These are phyloP conservation scores for Aspergillus phoenicis DNA, from an alignment of 2,329 filamentous ascomycete species.

Conservation along the genomic window DNA sequence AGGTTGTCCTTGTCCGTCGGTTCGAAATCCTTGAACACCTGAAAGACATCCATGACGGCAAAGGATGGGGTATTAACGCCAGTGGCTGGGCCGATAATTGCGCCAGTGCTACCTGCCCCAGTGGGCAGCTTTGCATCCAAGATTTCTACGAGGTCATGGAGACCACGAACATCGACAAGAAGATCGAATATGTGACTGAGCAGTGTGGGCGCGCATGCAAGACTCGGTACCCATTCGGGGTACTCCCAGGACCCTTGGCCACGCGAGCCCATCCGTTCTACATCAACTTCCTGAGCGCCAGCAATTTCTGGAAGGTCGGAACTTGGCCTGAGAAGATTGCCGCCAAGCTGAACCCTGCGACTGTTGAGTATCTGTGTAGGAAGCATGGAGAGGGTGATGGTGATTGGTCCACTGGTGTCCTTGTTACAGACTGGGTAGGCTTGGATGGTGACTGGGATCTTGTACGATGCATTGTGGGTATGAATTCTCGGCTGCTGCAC, in stretches of 20 bases:
- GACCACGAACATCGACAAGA: constrained; percentile 73
- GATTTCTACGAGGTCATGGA: constrained; percentile 91
- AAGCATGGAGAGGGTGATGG: constrained; percentile 53
- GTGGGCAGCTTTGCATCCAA: constrained; percentile 79
- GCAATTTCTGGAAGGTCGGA: constrained; percentile 88
- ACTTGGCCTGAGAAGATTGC: constrained; percentile 96
- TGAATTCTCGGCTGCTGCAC: constrained; percentile 70
- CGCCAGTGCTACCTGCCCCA: constrained; percentile 68
- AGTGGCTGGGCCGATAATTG: constrained; percentile 85
- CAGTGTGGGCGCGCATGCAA: constrained; percentile 73
- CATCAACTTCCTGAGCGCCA: constrained; percentile 86
- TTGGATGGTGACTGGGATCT: constrained; percentile 87
- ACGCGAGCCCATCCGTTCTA: constrained; percentile 66
- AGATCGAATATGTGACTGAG: constrained; percentile 71
- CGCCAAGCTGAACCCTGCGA: constrained; percentile 78
- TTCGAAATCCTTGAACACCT: constrained; percentile 64
- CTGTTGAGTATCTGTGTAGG: constrained; percentile 60
- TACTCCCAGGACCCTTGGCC: constrained; percentile 45
- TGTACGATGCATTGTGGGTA: constrained; percentile 80
- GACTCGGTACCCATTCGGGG: constrained; percentile 49
- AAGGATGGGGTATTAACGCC: constrained; percentile 62
- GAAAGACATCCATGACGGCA: constrained; percentile 49
- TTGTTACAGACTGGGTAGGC: constrained; percentile 94
- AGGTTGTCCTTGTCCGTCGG: constrained; percentile 80
- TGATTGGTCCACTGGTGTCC: constrained; percentile 79